Evolutionary conservation across 176 grass and related monocot species (phyloP).

Genomic region (Cocos nucifera): DNA sequence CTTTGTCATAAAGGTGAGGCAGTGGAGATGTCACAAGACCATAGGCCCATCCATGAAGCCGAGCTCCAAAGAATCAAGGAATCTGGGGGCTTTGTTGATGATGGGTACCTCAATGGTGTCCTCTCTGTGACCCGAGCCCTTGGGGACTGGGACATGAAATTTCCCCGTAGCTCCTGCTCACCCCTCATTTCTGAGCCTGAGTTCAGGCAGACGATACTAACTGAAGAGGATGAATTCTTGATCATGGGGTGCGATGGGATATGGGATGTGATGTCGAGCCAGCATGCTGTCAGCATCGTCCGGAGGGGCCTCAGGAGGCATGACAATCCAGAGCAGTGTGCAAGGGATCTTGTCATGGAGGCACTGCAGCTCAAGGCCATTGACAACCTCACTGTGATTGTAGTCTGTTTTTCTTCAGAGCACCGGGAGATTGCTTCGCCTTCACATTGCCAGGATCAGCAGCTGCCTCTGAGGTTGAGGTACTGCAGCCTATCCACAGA

Average conservation of each 20-base stretch:
- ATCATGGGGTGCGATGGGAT: slow-evolving; percentile 16
- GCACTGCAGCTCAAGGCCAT: background rate
- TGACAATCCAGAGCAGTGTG: slow-evolving; percentile 6
- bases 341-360: slow-evolving; percentile 13
- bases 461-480: background rate
- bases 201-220: slow-evolving; percentile 38
- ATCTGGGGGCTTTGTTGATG: slow-evolving; percentile 69
- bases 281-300: slow-evolving; percentile 6
- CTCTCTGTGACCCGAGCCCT: slow-evolving; percentile 72
- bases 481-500: slow-evolving; percentile 6
- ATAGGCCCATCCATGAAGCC: slow-evolving; percentile 39
- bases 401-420: slow-evolving; percentile 5
- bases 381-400: slow-evolving; percentile 14
- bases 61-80: slow-evolving; percentile 42
- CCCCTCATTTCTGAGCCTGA: slow-evolving; percentile 75
- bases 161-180: slow-evolving; percentile 30
- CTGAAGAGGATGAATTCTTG: slow-evolving; percentile 9
- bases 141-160: slow-evolving; percentile 90
- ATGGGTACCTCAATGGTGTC: slow-evolving; percentile 73
- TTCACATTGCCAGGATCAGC: too few relatives aligned
- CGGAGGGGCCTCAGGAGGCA: slow-evolving; percentile 3
- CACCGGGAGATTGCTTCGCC: background rate
- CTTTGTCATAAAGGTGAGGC: slow-evolving; percentile 62
- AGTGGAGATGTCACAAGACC: slow-evolving; percentile 71
- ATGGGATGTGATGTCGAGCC: slow-evolving; percentile 12